Percentiles rank a stretch among this genome's conserved stretches.
These are phyloP conservation scores for Puya raimondii DNA, from an alignment of 176 grass and related monocot species.

Conservation along the genomic window DNA sequence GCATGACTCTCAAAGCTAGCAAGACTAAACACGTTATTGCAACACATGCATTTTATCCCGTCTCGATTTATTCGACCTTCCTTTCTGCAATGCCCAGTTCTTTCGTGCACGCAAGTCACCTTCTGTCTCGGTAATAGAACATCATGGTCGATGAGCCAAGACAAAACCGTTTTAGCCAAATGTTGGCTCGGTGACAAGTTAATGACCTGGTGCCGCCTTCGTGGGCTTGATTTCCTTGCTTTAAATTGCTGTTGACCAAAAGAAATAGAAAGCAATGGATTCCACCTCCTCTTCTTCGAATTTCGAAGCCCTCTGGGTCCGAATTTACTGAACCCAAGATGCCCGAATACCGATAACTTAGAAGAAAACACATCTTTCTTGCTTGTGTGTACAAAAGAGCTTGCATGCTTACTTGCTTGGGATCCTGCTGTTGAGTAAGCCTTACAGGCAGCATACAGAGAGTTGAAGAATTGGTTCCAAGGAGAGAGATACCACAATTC, in stretches of 20 bases:
- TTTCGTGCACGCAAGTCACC: conserved; percentile 36
- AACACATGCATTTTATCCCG: conserved; percentile 71
- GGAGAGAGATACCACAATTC: conserved; percentile 29
- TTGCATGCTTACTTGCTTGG: conserved; percentile 6
- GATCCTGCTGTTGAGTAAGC: conserved; percentile 29
- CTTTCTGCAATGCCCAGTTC: conserved; percentile 22
- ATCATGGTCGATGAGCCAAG: conserved; percentile 52
- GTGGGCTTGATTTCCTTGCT: conserved; percentile 35
- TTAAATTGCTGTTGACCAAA: conserved; percentile 27
- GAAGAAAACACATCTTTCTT: conserved; percentile 8
- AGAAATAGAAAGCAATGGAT: conserved; percentile 5
- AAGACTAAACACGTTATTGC: conserved; percentile 39
- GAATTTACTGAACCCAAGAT: neutral
- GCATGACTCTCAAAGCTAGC: conserved; percentile 55
- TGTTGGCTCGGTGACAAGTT: conserved; percentile 7
- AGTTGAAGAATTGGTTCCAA: conserved; percentile 37
- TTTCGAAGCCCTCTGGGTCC: neutral
- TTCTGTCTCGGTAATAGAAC: conserved; percentile 44
- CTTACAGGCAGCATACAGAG: conserved; percentile 56
- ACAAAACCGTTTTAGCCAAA: conserved; percentile 39
- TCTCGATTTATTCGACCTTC: conserved; percentile 41
- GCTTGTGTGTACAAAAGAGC: neutral
- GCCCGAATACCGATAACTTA: conserved; percentile 10
- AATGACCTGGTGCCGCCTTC: neutral
- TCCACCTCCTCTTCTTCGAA: conserved; percentile 13